phyloP scores from a whole-genome alignment of 2,329 filamentous ascomycete species.

The Dothideomycetes sp. region DNA sequence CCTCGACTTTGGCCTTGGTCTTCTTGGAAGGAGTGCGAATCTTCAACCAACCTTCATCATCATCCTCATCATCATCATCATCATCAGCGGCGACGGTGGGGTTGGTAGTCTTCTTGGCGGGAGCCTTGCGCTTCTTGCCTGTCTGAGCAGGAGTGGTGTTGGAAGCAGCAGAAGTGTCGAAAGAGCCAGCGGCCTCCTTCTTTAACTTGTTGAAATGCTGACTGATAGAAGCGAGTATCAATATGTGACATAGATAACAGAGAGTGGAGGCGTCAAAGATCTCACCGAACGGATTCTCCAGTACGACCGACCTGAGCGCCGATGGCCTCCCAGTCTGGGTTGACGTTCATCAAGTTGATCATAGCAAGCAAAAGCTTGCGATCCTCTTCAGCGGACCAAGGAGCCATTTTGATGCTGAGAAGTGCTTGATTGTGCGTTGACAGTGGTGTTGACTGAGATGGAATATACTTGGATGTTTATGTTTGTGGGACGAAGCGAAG shows the following conservation, averaged over 20 bases:
- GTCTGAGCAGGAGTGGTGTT: neutral
- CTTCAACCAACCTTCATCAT: neutral
- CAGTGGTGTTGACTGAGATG: neutral
- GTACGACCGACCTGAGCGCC: constrained; percentile 1
- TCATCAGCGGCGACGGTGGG: neutral
- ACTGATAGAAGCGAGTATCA: no score
- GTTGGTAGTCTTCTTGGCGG: neutral
- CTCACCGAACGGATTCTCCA: constrained; percentile 1
- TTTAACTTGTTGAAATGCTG: constrained; percentile 11
- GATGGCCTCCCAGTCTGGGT: constrained; percentile 6
- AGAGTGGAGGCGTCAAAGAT: neutral
- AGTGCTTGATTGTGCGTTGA: neutral
- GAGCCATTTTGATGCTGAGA: neutral
- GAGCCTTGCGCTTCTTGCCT: constrained; percentile 10
- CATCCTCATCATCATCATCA: constrained; percentile 4
- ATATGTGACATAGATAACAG: neutral
- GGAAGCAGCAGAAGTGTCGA: neutral
- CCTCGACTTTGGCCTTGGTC: neutral
- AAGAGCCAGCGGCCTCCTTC: constrained; percentile 1
- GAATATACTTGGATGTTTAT: neutral
- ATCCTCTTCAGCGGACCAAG: constrained; percentile 4
- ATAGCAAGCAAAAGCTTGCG: constrained; percentile 5
- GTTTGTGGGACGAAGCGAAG: neutral
- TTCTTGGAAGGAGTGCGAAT: neutral
- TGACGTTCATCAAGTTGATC: neutral